Evolutionary conservation across 495 filamentous ascomycete genomes (phyloP), one percentile per base, ranked within the genome.

Genomic region (Hypoxylon perforatum): DNA sequence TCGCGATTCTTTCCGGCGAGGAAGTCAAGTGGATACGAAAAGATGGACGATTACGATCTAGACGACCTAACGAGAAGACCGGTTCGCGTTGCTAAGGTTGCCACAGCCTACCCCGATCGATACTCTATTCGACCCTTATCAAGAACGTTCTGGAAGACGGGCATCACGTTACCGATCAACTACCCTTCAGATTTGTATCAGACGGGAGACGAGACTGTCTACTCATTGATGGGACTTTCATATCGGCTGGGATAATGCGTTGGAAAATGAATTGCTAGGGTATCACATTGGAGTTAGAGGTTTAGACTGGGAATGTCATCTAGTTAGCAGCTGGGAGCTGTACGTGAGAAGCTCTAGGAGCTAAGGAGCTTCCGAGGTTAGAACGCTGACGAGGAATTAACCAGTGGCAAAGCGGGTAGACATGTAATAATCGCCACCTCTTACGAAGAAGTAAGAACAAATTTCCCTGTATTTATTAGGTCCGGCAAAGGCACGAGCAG

Each of bases 221-320:
- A 54, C 35, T 19, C 48, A 1, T 18, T 15, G 2, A 62, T 62
- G 59, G 42, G 41, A 8, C 48, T 49, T 36, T 19, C 50, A 8
- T 55, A 55, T 41, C 59, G 50, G 15, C 33, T 62, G 2, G 59
- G 42, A 49, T 62, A 33, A 62, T 42, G 14, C 25, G 3, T 3
- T 17, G 14, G 39, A n/a, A 4, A 1, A 17, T 42, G 39, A 42
- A 42, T 15, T 42, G n/a, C n/a, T 6, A 42, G 39, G 15, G 5
- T n/a, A 42, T 15, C 4, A 42, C n/a, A 7, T 28, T 28, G 39
- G 8, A n/a, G 39, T 3, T n/a, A n/a, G 14, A 42, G 5, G 2
- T 42, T 17, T 17, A 42, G 25, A 28, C 25, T 28, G 25, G n/a
- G 39, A 42, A 42, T 42, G 39, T 12, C 14, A 42, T 17, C 39